Conservation (phyloP, 345 rosid species). For the Ricinus communis region DNA sequence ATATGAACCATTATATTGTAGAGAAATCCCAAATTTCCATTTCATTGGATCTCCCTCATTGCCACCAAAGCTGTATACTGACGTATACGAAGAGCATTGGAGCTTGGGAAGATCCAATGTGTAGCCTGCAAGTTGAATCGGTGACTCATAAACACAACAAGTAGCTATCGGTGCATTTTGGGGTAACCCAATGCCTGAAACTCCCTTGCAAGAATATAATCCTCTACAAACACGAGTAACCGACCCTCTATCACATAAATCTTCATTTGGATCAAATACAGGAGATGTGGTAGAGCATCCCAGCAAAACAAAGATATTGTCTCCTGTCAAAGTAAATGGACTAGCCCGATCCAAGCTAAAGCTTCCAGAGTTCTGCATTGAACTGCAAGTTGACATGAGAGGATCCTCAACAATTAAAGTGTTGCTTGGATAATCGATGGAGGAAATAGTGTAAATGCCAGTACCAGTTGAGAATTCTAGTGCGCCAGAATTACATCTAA, state of each 20-base stretch:
- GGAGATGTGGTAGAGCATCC: constrained; percentile 69
- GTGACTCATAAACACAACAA: constrained; percentile 61
- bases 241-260: constrained; percentile 55
- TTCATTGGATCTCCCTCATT: constrained; percentile 56
- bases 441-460: constrained; percentile 46
- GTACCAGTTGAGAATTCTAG: constrained; percentile 57
- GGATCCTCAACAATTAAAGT: constrained; percentile 47
- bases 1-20: constrained; percentile 51
- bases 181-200: constrained; percentile 54
- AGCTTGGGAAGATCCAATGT: constrained; percentile 61
- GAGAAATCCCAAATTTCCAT: constrained; percentile 59
- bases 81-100: constrained; percentile 61
- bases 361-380: constrained; percentile 66
- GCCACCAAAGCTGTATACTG: constrained; percentile 55
- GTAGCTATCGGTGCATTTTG: constrained; percentile 51
- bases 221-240: constrained; percentile 59
- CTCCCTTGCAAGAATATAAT: constrained; percentile 63
- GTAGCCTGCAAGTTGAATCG: constrained; percentile 48
- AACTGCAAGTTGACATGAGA: constrained; percentile 63
- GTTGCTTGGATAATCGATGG: constrained; percentile 51
- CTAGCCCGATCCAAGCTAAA: constrained; percentile 53
- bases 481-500: constrained; percentile 44
- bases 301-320: constrained; percentile 54
- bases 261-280: constrained; percentile 52
- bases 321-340: constrained; percentile 49